Conservation (phyloP, 2,329 filamentous ascomycete genomes). For the Parasarocladium wereldwijsianum region DNA sequence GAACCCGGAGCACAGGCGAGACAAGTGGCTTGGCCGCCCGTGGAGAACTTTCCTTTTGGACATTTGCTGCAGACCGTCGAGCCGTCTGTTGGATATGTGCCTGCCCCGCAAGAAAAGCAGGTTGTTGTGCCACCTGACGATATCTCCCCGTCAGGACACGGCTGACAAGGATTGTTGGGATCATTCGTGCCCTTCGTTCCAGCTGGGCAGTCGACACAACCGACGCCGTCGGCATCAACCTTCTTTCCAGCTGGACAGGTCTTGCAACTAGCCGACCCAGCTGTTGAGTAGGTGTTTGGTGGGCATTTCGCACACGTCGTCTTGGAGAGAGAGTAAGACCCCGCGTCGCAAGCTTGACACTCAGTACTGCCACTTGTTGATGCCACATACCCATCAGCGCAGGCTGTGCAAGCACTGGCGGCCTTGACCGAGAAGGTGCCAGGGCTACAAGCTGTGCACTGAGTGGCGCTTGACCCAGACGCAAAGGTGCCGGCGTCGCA, state of each 20-base stretch:
- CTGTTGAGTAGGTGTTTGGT: background rate
- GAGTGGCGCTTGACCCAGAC: background rate
- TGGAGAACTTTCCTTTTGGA: background rate
- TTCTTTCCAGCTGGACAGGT: background rate
- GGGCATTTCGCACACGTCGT: background rate
- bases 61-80: background rate
- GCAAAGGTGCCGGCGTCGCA: background rate
- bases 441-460: background rate
- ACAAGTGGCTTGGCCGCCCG: background rate
- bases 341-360: background rate
- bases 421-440: background rate
- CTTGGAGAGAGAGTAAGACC: background rate
- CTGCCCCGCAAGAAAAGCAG: background rate
- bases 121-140: background rate
- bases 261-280: background rate
- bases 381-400: background rate
- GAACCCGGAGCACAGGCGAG: background rate
- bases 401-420: background rate
- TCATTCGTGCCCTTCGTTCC: background rate
- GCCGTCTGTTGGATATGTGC: background rate
- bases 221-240: background rate
- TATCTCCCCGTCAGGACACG: background rate
- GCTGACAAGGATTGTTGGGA: background rate
- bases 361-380: background rate
- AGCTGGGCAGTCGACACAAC: background rate